Conservation (phyloP, 768 basidiomycete genomes). For the Naganishia vaughanmartiniae region DNA sequence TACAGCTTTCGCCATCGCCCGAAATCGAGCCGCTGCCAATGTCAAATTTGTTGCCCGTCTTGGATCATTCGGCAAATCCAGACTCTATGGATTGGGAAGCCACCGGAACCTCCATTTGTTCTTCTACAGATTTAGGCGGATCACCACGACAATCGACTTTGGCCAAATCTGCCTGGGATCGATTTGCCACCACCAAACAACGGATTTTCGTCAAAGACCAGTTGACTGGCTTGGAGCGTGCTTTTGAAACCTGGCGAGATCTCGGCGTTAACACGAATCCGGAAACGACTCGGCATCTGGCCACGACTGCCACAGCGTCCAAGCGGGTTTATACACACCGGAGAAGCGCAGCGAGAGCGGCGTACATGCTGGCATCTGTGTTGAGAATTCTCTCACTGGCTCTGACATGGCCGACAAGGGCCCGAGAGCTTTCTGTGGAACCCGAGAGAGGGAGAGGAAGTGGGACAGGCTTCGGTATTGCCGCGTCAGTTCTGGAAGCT, state of each 20-base stretch:
- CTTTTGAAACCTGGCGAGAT: conserved; percentile 10
- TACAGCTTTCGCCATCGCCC: conserved; percentile 18
- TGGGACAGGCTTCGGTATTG: not conserved
- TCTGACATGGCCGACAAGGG: not conserved
- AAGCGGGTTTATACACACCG: not conserved
- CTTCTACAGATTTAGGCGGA: too few species aligned
- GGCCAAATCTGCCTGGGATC: conserved; percentile 1
- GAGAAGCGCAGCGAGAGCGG: not conserved
- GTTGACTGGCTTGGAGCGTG: conserved; percentile 18
- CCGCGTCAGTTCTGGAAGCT: not conserved
- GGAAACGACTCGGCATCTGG: not conserved
- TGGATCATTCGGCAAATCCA: not conserved
- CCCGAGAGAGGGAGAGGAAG: too few species aligned
- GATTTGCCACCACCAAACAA: conserved; percentile 10
- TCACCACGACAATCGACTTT: not conserved
- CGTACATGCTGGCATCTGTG: conserved; percentile 8
- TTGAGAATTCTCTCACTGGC: conserved; percentile 10
- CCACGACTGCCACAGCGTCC: not conserved
- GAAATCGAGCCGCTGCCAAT: conserved; percentile 4
- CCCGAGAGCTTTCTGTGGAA: not conserved
- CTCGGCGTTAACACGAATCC: not conserved
- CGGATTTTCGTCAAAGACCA: conserved; percentile 9
- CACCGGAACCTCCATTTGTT: not conserved
- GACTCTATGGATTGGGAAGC: conserved; percentile 24
- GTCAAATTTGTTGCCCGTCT: not conserved